A percentile compares a stretch with the other conserved stretches of the same genome.
Conservation (phyloP, 768 basidiomycete genomes). For the Mycena vitilis region DNA sequence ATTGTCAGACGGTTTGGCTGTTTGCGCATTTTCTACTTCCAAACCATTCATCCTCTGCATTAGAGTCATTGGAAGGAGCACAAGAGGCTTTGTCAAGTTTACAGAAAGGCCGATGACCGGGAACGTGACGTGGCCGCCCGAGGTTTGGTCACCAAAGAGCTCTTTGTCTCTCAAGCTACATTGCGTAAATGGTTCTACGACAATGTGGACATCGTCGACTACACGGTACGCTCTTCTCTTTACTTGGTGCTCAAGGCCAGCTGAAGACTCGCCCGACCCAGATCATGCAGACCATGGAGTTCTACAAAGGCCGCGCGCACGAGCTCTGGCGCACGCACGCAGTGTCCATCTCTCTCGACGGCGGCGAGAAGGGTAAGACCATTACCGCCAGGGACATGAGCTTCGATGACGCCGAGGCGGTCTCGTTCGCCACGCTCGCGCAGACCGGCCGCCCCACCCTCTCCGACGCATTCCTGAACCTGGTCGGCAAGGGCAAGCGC, state of each 20-base stretch:
- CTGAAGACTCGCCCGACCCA: not conserved
- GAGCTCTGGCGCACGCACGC: slow-evolving; percentile 31
- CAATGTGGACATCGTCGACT: slow-evolving; percentile 32
- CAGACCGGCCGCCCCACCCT: slow-evolving; percentile 6
- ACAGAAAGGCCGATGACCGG: not conserved
- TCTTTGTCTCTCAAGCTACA: slow-evolving; percentile 24
- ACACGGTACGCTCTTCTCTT: slow-evolving; percentile 10
- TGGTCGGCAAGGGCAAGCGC: slow-evolving; percentile 17
- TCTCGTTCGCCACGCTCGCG: slow-evolving; percentile 1
- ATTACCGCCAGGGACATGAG: slow-evolving; percentile 15
- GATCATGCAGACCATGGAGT: slow-evolving; percentile 25
- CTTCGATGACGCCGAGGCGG: slow-evolving; percentile 26
- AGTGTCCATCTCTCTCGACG: slow-evolving; percentile 11
- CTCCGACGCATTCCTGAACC: not conserved
- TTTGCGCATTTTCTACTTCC: not conserved
- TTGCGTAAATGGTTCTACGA: slow-evolving; percentile 33
- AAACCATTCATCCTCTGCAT: not conserved
- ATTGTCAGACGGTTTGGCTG: slow-evolving; percentile 27
- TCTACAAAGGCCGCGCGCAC: slow-evolving; percentile 24
- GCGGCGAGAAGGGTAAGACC: slow-evolving; percentile 11
- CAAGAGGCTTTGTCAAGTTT: slow-evolving; percentile 22
- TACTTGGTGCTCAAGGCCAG: not conserved
- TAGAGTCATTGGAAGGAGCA: slow-evolving; percentile 35
- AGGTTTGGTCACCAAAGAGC: not conserved
- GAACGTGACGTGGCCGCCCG: slow-evolving; percentile 10